Evolutionary conservation across 169 alveolate genomes (phyloP), one percentile per base, ranked within the genome.

Genomic region (Cryptosporidium sp.): DNA sequence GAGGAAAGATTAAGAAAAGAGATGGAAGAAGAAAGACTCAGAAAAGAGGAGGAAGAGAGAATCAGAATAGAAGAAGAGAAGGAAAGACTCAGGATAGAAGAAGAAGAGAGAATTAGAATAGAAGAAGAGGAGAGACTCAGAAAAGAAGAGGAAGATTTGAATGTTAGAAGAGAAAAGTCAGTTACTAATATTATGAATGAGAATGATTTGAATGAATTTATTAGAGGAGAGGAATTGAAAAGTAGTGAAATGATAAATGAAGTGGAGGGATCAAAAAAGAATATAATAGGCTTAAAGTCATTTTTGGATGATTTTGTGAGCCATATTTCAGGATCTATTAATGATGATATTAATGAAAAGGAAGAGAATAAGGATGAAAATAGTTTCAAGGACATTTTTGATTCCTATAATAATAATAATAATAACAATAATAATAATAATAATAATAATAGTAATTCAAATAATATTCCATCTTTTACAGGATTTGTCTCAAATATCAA

Each of bases 401-500:
- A 87, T 72, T 37, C 75, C 44, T 26, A 53, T 62, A 68, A 62
- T 52, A 51, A 39, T 31, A 53, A 72, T 48, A 91, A 68, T 21
- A 18, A 14, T 60, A 60, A 5, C 9, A 61, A 61, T 26, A n/a
- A 14, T 16, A n/a, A 3, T 12, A 23, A 18, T 31, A 37, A 10
- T 31, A 65, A 65, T 29, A 67, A 23, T n/a, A 3, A 12, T 1
- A 23, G 26, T 18, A 69, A 56, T 9, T 68, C 67, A 56, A 80
- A 67, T 61, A 56, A 44, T 67, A 37, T 91, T 65, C 61, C 91
- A 70, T 44, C 75, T 72, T 92, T 86, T 73, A 70, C 69, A 39
- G 85, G 87, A 85, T 86, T 84, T 52, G 86, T 85, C 56, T 75
- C 91, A 65, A 73, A 67, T 69, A 48, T 52, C 69, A 71, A 86